phyloP scores from a whole-genome alignment of 768 basidiomycete species.

The Chiua virens region DNA sequence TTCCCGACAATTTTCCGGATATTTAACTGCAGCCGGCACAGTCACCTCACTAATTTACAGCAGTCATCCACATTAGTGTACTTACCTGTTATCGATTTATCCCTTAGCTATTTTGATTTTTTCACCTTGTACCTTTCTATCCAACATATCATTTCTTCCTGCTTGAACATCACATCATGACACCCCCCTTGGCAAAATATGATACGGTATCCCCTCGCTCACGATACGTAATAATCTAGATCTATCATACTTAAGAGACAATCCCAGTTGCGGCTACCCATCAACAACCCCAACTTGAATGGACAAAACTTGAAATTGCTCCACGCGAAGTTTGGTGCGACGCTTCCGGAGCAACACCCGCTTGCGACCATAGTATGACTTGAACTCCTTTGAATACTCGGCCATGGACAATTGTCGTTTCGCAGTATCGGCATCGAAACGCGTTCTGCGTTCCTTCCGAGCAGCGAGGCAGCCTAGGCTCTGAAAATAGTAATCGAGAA shows the following conservation, averaged over 20 bases:
- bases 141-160: too few species aligned
- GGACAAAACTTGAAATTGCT: conserved; percentile 98
- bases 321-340: conserved; percentile 88
- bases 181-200: too few species aligned
- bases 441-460: conserved; percentile 79
- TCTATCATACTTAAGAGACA: too few species aligned
- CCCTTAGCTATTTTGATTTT: too few species aligned
- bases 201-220: too few species aligned
- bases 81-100: too few species aligned
- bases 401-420: conserved; percentile 54
- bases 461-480: conserved; percentile 84
- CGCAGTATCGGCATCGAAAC: conserved; percentile 81
- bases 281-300: conserved; percentile 49
- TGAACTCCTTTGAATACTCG: conserved; percentile 79
- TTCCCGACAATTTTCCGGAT: conserved; percentile 90
- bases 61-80: too few species aligned
- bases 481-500: conserved; percentile 98
- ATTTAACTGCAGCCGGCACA: conserved; percentile 91
- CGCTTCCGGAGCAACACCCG: conserved; percentile 89
- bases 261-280: background rate
- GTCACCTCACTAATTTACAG: too few species aligned
- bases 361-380: conserved; percentile 91
- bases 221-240: too few species aligned
- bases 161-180: too few species aligned
- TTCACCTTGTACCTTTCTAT: too few species aligned